Base-by-base conservation (phyloP, 78 protist species). In the Dictyostelium firmibasis region DNA sequence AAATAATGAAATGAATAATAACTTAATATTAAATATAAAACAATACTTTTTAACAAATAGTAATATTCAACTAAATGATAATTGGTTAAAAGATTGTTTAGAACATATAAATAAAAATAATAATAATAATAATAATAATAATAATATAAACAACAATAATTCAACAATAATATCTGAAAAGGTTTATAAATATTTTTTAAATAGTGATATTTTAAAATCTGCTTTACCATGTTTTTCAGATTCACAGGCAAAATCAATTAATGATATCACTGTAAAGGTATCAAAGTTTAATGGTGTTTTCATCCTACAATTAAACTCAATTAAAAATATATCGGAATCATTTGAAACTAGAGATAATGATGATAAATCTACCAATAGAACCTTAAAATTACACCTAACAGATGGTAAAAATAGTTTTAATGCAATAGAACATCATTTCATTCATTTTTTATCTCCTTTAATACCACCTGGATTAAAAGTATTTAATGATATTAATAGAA, bases 381-480 rank as follows among this genome's bases (percentile, higher is more conserved):
- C 94, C 6, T 41, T 89, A 13, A 60, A 69, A 31, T 35, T 89
- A 38, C 6, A 10, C 11, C 43, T 89, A 3, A 44, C 87, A 1
- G 86, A 89, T 81, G 94, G 94, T 6, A 23, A 31, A n/a, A 43
- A 89, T 23, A 64, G 7, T 9, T 25, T 89, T 43, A 7, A 8
- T 67, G 94, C 94, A 10, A 69, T 89, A 4, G 94, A 89, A 57
- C 53, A 89, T 81, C 33, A 41, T 0, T 29, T 16, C 50, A 89
- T 89, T 20, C 27, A 75, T 44, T 67, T 67, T 29, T 41, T 89
- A 33, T 25, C 64, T 16, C 86, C 81, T 25, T 33, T 64, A 25
- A 5, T 89, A 8, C 13, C 94, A 23, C 94, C 85, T 23, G 94
- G 94, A 13, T n/a, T 33, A 23, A 86, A 86, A 50, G 85, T 79